Evolutionary conservation across 208 protist genomes (phyloP).

Genomic region (Crithidia bombi): DNA sequence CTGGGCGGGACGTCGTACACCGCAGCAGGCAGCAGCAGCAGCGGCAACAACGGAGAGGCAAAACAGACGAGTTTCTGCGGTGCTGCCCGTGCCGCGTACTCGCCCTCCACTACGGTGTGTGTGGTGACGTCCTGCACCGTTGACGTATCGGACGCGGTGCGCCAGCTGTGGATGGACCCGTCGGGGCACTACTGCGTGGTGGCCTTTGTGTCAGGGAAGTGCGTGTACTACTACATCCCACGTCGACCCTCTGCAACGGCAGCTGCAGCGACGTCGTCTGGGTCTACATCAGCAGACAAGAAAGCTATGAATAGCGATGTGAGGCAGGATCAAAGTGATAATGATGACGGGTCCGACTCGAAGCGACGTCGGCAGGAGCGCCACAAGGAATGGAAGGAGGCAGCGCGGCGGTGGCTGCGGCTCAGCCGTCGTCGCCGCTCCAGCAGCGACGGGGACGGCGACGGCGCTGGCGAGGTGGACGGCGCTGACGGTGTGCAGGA

Average conservation of each 20-base stretch:
- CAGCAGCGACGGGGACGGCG: constrained; percentile 1
- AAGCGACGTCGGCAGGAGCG: constrained; percentile 16
- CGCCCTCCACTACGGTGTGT: background rate
- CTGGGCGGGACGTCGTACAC: constrained; percentile 21
- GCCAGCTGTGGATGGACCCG: constrained; percentile 49
- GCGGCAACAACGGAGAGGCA: background rate
- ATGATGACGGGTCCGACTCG: background rate
- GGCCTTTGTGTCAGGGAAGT: constrained; percentile 43
- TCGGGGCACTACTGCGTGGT: constrained; percentile 53
- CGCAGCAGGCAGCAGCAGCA: background rate
- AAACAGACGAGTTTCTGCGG: background rate
- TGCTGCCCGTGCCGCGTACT: background rate
- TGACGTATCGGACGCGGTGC: constrained; percentile 33
- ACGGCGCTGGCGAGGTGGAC: background rate
- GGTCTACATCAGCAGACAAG: too few relatives aligned
- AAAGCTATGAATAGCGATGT: constrained; percentile 4
- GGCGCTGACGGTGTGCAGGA: background rate
- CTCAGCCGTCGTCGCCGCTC: constrained; percentile 6
- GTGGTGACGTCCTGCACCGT: constrained; percentile 20
- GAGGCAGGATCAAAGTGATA: constrained; percentile 1
- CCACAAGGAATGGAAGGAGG: constrained; percentile 17
- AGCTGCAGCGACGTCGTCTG: background rate
- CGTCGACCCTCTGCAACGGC: constrained; percentile 6
- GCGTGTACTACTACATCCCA: constrained; percentile 52
- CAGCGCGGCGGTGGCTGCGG: constrained; percentile 28